These are phyloP conservation scores for Gossypioides kirkii DNA, from an alignment of 345 rosid genomes.

Conservation along the genomic window DNA sequence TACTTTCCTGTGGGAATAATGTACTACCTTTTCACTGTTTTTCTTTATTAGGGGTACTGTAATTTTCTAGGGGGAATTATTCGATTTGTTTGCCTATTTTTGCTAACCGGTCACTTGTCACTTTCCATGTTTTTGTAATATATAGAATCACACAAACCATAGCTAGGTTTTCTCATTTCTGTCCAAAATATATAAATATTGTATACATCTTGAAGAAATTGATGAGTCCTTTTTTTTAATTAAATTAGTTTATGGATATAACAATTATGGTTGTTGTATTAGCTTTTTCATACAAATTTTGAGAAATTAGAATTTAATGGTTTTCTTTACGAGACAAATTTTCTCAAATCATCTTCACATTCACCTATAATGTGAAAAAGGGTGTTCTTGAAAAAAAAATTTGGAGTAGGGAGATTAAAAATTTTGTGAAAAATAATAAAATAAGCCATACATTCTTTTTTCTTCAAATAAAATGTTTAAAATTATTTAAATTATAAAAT, in stretches of 20 bases:
- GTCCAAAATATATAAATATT: neutral
- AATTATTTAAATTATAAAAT: too few species aligned
- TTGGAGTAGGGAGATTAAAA: too few species aligned
- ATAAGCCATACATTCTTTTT: too few species aligned
- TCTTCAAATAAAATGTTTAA: too few species aligned
- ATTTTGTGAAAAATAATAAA: too few species aligned
- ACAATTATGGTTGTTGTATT: neutral
- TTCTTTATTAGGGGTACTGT: neutral
- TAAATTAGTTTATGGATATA: neutral
- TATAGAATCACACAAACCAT: neutral
- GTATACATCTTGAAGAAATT: neutral
- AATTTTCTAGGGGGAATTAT: neutral
- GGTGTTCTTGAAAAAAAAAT: too few species aligned
- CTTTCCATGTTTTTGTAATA: neutral
- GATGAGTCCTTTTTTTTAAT: neutral
- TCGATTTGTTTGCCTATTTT: neutral
- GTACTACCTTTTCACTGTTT: neutral
- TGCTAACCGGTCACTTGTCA: neutral
- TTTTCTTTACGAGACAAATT: neutral
- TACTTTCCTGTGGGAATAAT: conserved; percentile 24
- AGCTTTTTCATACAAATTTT: neutral
- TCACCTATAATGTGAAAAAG: too few species aligned
- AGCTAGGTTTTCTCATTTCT: neutral
- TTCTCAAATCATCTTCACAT: too few species aligned
- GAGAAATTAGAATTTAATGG: too few species aligned